Percentiles rank a stretch among this genome's conserved stretches.
Evolutionary conservation across 768 basidiomycete species (phyloP).

Genomic region (Guyanaporus albipodus): DNA sequence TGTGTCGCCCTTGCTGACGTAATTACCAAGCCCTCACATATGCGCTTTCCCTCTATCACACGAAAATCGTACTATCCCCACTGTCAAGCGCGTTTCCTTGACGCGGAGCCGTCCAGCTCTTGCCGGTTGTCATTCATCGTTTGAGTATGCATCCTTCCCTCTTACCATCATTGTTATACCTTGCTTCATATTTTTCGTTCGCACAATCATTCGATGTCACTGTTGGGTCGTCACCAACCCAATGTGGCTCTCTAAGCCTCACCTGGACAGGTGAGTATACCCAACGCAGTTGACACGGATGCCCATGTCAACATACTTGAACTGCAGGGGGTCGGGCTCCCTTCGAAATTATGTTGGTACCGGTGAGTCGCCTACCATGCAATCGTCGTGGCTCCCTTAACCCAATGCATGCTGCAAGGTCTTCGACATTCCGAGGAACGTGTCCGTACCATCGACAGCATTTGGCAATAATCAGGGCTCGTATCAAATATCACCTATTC

Average conservation of each 20-base stretch:
- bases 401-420: conserved; percentile 36
- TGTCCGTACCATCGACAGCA: conserved; percentile 52
- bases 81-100: conserved; percentile 3
- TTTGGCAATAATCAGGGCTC: conserved; percentile 53
- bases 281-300: not conserved
- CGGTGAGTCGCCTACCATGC: conserved; percentile 36
- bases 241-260: conserved; percentile 60
- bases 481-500: conserved; percentile 43
- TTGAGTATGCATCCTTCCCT: conserved; percentile 26
- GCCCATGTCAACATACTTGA: not conserved
- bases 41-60: not conserved
- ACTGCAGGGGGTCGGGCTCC: conserved; percentile 55
- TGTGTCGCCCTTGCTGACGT: conserved; percentile 17
- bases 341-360: conserved; percentile 45
- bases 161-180: conserved; percentile 21
- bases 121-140: conserved; percentile 15
- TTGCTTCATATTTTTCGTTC: conserved; percentile 18
- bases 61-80: conserved; percentile 8
- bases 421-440: conserved; percentile 50
- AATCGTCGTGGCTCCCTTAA: conserved; percentile 2
- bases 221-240: conserved; percentile 44
- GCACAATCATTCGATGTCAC: conserved; percentile 43
- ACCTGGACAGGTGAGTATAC: conserved; percentile 57
- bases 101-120: conserved; percentile 7
- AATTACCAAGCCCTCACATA: conserved; percentile 1